Evolutionary conservation across 805 yeast species (phyloP).

Genomic region (Saitoella complicata): DNA sequence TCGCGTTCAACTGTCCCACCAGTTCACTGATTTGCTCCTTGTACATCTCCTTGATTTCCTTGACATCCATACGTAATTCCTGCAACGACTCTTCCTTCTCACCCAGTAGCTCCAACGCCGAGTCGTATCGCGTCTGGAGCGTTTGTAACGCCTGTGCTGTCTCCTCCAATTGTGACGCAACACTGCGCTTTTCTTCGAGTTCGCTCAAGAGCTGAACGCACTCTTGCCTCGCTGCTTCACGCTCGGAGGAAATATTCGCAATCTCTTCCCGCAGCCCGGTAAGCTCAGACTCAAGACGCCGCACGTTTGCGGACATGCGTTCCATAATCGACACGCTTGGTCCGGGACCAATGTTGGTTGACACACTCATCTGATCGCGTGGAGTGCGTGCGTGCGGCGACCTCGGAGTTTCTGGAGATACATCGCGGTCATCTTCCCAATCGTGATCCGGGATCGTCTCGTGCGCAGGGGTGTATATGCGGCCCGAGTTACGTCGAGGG

Average conservation of each 20-base stretch:
- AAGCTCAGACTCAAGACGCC: slow-evolving; percentile 68
- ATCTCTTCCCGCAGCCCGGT: slow-evolving; percentile 48
- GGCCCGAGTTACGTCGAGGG: no score
- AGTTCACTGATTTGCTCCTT: slow-evolving; percentile 75
- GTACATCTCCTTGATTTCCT: slow-evolving; percentile 73
- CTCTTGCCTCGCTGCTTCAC: slow-evolving; percentile 53
- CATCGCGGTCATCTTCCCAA: no score
- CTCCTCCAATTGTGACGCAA: slow-evolving; percentile 32
- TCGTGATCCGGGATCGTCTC: no score
- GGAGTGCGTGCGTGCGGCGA: no score
- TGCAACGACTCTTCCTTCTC: slow-evolving; percentile 76
- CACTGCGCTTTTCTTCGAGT: slow-evolving; percentile 6
- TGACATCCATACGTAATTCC: slow-evolving; percentile 76
- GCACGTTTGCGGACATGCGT: slow-evolving; percentile 58
- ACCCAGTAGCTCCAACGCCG: slow-evolving; percentile 57
- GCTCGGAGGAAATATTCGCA: slow-evolving; percentile 35
- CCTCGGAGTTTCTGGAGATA: no score
- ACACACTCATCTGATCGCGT: no score
- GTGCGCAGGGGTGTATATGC: no score
- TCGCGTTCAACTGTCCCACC: slow-evolving; percentile 40
- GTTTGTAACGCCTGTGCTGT: slow-evolving; percentile 22
- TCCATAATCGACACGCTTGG: slow-evolving; percentile 12
- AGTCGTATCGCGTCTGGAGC: slow-evolving; percentile 31
- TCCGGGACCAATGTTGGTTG: no score
- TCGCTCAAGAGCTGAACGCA: slow-evolving; percentile 37